These are phyloP conservation scores for Fusarium pseudograminearum DNA, from an alignment of 2,329 filamentous ascomycete species.

Conservation along the genomic window DNA sequence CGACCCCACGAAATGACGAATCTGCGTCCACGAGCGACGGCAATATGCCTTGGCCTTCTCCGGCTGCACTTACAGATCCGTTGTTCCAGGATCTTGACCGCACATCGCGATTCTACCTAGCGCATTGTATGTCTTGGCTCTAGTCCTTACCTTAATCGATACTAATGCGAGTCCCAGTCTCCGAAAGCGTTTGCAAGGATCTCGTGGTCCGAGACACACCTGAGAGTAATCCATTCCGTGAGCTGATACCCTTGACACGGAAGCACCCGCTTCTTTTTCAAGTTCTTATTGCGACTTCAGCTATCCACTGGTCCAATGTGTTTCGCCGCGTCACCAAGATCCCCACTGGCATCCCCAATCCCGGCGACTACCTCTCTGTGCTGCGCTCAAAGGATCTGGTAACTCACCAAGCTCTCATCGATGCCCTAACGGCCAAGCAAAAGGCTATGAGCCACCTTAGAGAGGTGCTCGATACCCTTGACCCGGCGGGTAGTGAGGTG, in stretches of 20 bases:
- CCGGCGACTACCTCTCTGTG: slow-evolving; percentile 53
- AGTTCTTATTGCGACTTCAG: slow-evolving; percentile 63
- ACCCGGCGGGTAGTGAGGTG: slow-evolving; percentile 59
- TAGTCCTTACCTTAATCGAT: slow-evolving; percentile 20
- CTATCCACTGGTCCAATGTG: slow-evolving; percentile 62
- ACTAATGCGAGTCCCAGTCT: slow-evolving; percentile 54
- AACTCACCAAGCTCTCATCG: slow-evolving; percentile 57
- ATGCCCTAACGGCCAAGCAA: slow-evolving; percentile 62
- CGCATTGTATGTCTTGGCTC: slow-evolving; percentile 58
- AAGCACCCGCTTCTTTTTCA: slow-evolving; percentile 61
- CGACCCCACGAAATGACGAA: slow-evolving; percentile 5
- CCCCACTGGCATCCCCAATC: slow-evolving; percentile 50
- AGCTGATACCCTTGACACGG: slow-evolving; percentile 61
- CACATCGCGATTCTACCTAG: slow-evolving; percentile 60
- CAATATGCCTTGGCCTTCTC: slow-evolving; percentile 39
- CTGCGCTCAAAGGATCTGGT: slow-evolving; percentile 55
- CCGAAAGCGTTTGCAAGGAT: slow-evolving; percentile 65
- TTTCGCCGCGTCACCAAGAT: slow-evolving; percentile 53
- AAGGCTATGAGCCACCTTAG: slow-evolving; percentile 60
- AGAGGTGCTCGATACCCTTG: slow-evolving; percentile 54
- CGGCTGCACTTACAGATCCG: slow-evolving; percentile 62
- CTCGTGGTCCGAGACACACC: slow-evolving; percentile 63
- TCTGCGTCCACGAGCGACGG: slow-evolving; percentile 16
- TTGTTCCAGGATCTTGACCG: slow-evolving; percentile 65
- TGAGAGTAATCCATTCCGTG: slow-evolving; percentile 61